These are phyloP conservation scores for Chrysoporthe austroafricana DNA, from an alignment of 2,329 filamentous ascomycete genomes.

Conservation along the genomic window DNA sequence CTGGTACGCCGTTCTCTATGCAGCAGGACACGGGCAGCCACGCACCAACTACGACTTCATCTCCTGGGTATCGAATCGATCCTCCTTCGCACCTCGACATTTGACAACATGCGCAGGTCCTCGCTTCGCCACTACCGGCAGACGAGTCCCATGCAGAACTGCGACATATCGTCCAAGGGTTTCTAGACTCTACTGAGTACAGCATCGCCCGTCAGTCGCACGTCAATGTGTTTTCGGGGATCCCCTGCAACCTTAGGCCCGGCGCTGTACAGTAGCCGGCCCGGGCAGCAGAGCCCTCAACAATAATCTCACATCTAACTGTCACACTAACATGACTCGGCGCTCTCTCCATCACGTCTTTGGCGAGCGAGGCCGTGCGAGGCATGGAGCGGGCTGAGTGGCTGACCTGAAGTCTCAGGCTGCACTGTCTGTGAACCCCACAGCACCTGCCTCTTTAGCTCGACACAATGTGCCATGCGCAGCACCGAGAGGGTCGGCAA, in stretches of 20 bases:
- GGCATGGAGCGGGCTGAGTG: background rate
- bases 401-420: background rate
- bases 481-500: background rate
- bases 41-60: background rate
- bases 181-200: background rate
- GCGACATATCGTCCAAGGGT: background rate
- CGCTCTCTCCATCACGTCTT: background rate
- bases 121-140: conserved; percentile 1
- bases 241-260: background rate
- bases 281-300: background rate
- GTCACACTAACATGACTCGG: background rate
- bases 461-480: background rate
- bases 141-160: background rate
- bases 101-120: background rate
- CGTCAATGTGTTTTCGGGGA: background rate
- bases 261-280: background rate
- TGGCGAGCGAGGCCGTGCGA: background rate
- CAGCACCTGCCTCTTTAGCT: background rate
- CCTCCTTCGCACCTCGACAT: background rate
- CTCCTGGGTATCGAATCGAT: background rate
- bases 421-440: background rate
- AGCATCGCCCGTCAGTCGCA: background rate
- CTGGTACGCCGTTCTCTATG: conserved; percentile 13
- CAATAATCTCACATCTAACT: background rate
- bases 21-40: background rate